These are phyloP conservation scores for Xylaria sp. DNA, from an alignment of 2,329 filamentous ascomycete genomes.

Conservation along the genomic window DNA sequence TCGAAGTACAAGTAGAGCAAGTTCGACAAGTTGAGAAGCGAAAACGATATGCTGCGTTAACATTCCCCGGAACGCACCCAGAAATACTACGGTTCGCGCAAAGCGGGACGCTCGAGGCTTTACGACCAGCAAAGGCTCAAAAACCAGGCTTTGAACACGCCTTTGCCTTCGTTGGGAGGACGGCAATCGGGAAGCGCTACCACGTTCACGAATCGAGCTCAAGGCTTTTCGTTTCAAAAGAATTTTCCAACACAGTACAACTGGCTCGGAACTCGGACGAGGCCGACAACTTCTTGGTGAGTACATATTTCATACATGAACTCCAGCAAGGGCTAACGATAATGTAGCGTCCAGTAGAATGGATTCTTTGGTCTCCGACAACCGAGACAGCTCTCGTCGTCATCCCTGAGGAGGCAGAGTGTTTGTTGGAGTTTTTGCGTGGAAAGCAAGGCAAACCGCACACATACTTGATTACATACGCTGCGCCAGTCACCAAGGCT, in stretches of 20 bases:
- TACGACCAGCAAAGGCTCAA: constrained; percentile 21
- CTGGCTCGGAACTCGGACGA: constrained; percentile 25
- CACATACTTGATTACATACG: constrained; percentile 66
- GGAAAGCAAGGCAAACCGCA: neutral
- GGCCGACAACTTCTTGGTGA: constrained; percentile 50
- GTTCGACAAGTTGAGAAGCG: constrained; percentile 66
- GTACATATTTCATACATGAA: neutral
- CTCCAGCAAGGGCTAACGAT: constrained; percentile 27
- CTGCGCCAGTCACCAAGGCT: constrained; percentile 67
- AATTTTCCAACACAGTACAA: constrained; percentile 61
- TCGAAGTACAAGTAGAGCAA: constrained; percentile 68
- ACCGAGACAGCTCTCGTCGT: constrained; percentile 65
- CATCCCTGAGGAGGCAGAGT: constrained; percentile 72
- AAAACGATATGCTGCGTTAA: constrained; percentile 52
- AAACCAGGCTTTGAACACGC: constrained; percentile 55
- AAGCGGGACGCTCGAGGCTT: constrained; percentile 54
- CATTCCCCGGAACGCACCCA: constrained; percentile 59
- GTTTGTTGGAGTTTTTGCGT: constrained; percentile 59
- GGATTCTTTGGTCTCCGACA: constrained; percentile 66
- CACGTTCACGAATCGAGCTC: constrained; percentile 42
- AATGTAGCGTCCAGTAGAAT: constrained; percentile 63
- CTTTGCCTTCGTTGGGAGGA: constrained; percentile 55
- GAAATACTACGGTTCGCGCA: constrained; percentile 58
- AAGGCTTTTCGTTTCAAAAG: constrained; percentile 54
- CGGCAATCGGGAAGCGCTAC: constrained; percentile 51